Evolutionary conservation across 768 basidiomycete species (phyloP).

Genomic region (Tulasnella sp.): DNA sequence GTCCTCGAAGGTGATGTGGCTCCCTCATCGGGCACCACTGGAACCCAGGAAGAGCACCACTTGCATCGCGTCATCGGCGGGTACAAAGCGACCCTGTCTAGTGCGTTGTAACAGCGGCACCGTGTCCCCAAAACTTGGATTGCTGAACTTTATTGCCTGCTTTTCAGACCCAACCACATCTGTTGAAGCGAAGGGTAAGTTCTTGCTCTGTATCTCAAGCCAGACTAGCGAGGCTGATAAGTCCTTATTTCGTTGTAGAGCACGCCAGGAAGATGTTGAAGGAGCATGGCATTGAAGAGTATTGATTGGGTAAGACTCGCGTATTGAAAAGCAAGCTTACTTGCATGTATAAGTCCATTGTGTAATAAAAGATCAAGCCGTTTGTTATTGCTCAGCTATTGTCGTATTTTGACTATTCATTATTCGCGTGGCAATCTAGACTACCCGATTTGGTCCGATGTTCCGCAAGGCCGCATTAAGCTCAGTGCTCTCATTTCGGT

Average conservation of each 20-base stretch:
- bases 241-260: neutral
- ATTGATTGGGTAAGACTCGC: neutral
- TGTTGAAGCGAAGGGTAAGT: conserved; percentile 6
- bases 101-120: neutral
- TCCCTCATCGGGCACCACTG: conserved; percentile 11
- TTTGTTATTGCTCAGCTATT: no score
- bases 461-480: no score
- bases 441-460: no score
- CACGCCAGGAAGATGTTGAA: neutral
- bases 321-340: neutral
- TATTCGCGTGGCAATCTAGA: no score
- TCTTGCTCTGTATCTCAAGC: neutral
- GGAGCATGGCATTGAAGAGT: neutral
- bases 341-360: no score
- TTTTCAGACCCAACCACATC: conserved; percentile 3
- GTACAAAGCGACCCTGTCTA: conserved; percentile 25
- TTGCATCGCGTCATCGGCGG: conserved; percentile 23
- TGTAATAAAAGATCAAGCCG: no score
- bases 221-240: neutral
- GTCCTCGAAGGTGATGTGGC: conserved; percentile 35
- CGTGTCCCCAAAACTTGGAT: no score
- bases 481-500: no score
- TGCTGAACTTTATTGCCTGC: neutral
- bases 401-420: no score
- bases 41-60: conserved; percentile 18